Evolutionary conservation across 1,284 basidiomycete genomes (phyloP).

Genomic region (Porodaedalea pini): DNA sequence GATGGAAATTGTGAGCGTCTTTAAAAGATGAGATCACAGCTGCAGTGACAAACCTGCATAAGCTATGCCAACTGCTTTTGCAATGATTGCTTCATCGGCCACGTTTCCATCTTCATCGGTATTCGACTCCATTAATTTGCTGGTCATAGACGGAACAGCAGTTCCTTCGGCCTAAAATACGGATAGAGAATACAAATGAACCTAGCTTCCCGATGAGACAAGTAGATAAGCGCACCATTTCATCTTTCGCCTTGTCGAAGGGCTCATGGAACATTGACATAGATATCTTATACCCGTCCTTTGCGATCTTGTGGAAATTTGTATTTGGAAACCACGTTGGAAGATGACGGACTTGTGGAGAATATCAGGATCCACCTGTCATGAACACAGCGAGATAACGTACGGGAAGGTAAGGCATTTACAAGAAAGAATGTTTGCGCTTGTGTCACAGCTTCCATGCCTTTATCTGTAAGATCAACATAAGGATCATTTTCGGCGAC

Average conservation of each 20-base stretch:
- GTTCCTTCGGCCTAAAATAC: neutral
- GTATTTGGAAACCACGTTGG: conserved; percentile 15
- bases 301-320: conserved; percentile 47
- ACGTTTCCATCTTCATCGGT: conserved; percentile 1
- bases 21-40: neutral
- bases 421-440: conserved; percentile 7
- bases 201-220: too few relatives aligned
- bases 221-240: conserved; percentile 10
- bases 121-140: conserved; percentile 11
- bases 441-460: conserved; percentile 1
- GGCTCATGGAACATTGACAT: conserved; percentile 8
- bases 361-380: neutral
- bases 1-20: neutral
- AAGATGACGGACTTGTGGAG: conserved; percentile 6
- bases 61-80: neutral
- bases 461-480: conserved; percentile 17
- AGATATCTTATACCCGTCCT: conserved; percentile 38
- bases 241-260: conserved; percentile 7
- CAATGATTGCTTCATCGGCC: conserved; percentile 4
- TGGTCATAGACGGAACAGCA: conserved; percentile 11
- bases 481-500: conserved; percentile 18
- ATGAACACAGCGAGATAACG: neutral
- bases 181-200: neutral
- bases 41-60: neutral
- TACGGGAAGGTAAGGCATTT: conserved; percentile 1